Evolutionary conservation across 345 rosid genomes (phyloP).

Genomic region (Geranium brycei): DNA sequence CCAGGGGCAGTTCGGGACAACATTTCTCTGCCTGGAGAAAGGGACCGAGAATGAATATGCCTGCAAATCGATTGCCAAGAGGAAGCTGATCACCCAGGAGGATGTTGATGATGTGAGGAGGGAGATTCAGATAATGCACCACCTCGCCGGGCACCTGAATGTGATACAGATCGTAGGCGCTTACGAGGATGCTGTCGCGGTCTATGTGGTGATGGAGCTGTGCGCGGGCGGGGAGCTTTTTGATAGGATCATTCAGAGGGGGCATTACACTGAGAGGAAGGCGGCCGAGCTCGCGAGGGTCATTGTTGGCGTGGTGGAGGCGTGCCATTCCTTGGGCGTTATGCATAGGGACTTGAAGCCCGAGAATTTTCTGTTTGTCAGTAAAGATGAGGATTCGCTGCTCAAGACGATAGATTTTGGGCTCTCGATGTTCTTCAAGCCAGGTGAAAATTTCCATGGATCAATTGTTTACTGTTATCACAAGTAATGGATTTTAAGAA

Average conservation of each 20-base stretch:
- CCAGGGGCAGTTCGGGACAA: constrained; percentile 90
- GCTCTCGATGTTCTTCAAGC: constrained; percentile 77
- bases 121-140: constrained; percentile 95
- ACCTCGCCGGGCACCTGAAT: constrained; percentile 73
- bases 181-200: constrained; percentile 76
- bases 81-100: constrained; percentile 55
- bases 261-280: constrained; percentile 65
- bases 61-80: constrained; percentile 74
- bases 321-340: constrained; percentile 85
- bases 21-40: constrained; percentile 65
- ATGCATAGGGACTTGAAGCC: constrained; percentile 96
- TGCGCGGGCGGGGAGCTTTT: constrained; percentile 88
- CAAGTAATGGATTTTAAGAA: neutral
- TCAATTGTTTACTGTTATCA: neutral
- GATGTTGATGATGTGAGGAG: constrained; percentile 83
- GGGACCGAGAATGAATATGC: constrained; percentile 53
- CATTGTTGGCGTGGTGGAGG: constrained; percentile 72
- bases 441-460: constrained; percentile 34
- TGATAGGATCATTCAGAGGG: constrained; percentile 78
- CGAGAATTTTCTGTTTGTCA: constrained; percentile 79
- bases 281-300: constrained; percentile 75
- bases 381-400: constrained; percentile 51
- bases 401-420: constrained; percentile 86
- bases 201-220: constrained; percentile 80
- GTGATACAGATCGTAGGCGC: constrained; percentile 72